Base-by-base conservation (phyloP, 345 rosid genomes). In the Melastoma malabathricum region DNA sequence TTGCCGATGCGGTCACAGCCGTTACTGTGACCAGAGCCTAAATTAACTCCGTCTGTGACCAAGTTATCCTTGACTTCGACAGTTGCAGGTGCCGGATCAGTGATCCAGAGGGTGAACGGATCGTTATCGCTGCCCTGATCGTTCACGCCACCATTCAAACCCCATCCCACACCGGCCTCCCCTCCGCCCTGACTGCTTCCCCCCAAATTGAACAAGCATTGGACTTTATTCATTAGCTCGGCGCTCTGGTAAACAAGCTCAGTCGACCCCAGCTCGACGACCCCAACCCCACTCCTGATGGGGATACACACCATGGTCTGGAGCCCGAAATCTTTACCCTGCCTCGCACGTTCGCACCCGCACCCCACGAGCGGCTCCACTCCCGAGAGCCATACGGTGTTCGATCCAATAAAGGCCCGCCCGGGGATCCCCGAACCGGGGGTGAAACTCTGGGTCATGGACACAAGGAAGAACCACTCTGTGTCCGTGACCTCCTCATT, bases 71-170 rank as follows among this genome's bases (percentile, higher is more conserved):
- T 79, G 22, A 65, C 52, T 25, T 78, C 92, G 16, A 67, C 38
- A 13, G 61, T 69, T 46, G 62, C 66, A 2, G 69, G 41, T 4
- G 94, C 49, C 6, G 94, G 87, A 25, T 87, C 90, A 50, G 55
- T 78, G 55, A 89, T 75, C 97, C 97, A 89, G 23, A 79, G 58
- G 3, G 75, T 60, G 15, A 80, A 61, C 0, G 86, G 94, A 44
- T 89, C 95, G 55, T 72, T 84, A 72, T 92, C 98, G 1, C 86
- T 96, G 2, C 88, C 98, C 66, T 92, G 87, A 69, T 84, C 82
- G 1, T 74, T 66, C 45, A 65, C 48, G 3, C 1, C 77, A 12
- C 54, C 54, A 27, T n/a, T 20, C 22, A 48, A 68, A 59, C 72
- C 87, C 29, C 79, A 68, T 15, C 83, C 85, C 31, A 70, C 51